phyloP scores from a whole-genome alignment of 805 yeast genomes.

The Kluyveromyces aestuarii region DNA sequence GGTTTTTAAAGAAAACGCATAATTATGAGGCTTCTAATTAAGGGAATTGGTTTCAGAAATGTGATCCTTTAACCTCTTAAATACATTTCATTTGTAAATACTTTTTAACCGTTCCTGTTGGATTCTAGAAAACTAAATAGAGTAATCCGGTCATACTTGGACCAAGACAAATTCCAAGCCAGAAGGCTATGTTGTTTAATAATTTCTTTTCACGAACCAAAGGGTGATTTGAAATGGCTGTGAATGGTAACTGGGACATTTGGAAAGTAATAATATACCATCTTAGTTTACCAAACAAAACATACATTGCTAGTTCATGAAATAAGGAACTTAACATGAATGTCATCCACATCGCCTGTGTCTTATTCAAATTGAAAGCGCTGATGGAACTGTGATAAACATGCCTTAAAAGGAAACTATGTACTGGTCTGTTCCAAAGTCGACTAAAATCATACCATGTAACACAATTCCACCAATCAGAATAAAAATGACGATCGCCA shows the following conservation, averaged over 20 bases:
- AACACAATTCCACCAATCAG: slow-evolving; percentile 96
- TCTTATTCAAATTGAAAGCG: slow-evolving; percentile 55
- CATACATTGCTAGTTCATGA: slow-evolving; percentile 91
- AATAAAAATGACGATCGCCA: slow-evolving; percentile 89
- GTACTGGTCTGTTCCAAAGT: slow-evolving; percentile 93
- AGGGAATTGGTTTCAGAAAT: not conserved
- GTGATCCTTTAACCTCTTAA: not conserved
- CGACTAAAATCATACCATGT: slow-evolving; percentile 92
- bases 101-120: not conserved
- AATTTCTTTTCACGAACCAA: slow-evolving; percentile 46
- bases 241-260: slow-evolving; percentile 80
- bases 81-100: not conserved
- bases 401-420: slow-evolving; percentile 78
- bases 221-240: slow-evolving; percentile 50
- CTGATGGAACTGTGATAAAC: slow-evolving; percentile 89
- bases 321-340: slow-evolving; percentile 71
- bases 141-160: slow-evolving; percentile 83
- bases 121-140: slow-evolving; percentile 58
- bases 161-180: slow-evolving; percentile 87
- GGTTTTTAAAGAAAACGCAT: not conserved
- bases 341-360: slow-evolving; percentile 66
- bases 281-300: slow-evolving; percentile 68
- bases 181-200: slow-evolving; percentile 74
- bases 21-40: not conserved
- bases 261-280: slow-evolving; percentile 76